Percentiles rank a stretch among this genome's conserved stretches.
phyloP scores from a whole-genome alignment of 768 basidiomycete genomes.

The Termitomyces heimii region DNA sequence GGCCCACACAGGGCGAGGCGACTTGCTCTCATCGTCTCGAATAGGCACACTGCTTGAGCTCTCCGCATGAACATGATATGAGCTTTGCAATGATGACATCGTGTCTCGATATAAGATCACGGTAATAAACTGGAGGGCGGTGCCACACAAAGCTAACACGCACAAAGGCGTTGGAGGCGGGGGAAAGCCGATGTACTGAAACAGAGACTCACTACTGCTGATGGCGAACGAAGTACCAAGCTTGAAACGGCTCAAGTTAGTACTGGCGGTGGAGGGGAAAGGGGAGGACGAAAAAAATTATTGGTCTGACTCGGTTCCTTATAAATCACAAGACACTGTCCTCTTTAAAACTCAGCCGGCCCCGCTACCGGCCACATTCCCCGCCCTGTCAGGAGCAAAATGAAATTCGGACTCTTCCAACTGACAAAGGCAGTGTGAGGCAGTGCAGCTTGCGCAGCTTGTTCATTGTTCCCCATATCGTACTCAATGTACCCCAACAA shows the following conservation, averaged over 20 bases:
- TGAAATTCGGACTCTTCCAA: not conserved
- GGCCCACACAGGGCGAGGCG: slow-evolving; percentile 3
- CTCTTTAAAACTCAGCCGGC: slow-evolving; percentile 17
- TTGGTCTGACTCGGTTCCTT: slow-evolving; percentile 12
- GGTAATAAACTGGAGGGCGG: not conserved
- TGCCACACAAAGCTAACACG: slow-evolving; percentile 6
- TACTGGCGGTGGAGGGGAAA: slow-evolving; percentile 7
- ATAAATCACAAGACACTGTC: slow-evolving; percentile 10
- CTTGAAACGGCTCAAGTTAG: slow-evolving; percentile 8
- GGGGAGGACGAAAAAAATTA: slow-evolving; percentile 6
- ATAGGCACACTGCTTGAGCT: not conserved
- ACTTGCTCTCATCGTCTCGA: not conserved
- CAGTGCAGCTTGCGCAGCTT: slow-evolving; percentile 5
- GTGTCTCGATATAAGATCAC: slow-evolving; percentile 4
- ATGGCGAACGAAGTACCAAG: slow-evolving; percentile 2
- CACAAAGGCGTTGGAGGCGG: slow-evolving; percentile 4
- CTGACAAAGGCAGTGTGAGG: slow-evolving; percentile 8
- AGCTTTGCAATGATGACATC: slow-evolving; percentile 3
- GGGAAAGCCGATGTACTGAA: not conserved
- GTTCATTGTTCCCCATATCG: not conserved
- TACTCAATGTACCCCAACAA: not conserved
- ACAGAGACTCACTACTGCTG: slow-evolving; percentile 7
- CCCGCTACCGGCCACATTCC: slow-evolving; percentile 5
- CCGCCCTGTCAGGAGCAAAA: slow-evolving; percentile 5
- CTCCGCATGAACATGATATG: not conserved